Conservation (phyloP, 176 grass and related monocot species). For the Avena sativa region DNA sequence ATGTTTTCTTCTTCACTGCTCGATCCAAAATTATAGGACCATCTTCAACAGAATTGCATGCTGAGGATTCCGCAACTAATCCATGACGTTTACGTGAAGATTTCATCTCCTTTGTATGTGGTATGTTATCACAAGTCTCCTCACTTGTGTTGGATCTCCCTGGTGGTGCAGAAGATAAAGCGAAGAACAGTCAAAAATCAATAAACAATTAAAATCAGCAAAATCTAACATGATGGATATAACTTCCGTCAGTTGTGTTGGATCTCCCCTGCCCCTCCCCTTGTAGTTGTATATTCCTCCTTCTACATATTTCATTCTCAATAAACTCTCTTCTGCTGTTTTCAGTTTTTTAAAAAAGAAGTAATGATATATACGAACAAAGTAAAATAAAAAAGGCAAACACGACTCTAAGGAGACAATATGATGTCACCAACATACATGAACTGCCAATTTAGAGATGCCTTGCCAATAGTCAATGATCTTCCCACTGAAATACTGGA, state of each 20-base stretch:
- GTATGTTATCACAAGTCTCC: conserved; percentile 55
- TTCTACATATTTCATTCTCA: too few species aligned
- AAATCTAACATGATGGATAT: conserved; percentile 1
- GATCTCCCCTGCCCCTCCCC: too few species aligned
- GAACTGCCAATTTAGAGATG: too few species aligned
- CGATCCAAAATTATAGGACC: conserved; percentile 38
- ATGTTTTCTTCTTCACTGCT: conserved; percentile 19
- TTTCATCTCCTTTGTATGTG: not conserved
- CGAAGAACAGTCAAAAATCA: not conserved
- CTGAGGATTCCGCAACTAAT: conserved; percentile 32
- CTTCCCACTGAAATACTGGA: too few species aligned
- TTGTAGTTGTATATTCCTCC: too few species aligned
- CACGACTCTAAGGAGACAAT: too few species aligned
- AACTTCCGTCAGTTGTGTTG: not conserved
- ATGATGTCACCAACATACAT: too few species aligned
- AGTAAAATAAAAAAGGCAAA: too few species aligned
- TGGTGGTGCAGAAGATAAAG: not conserved
- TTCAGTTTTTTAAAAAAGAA: too few species aligned
- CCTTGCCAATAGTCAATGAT: too few species aligned
- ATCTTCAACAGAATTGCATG: conserved; percentile 48
- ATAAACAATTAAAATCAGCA: conserved; percentile 6
- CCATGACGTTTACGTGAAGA: conserved; percentile 32
- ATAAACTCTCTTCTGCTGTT: too few species aligned
- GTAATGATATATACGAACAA: too few species aligned
- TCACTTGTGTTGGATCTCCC: conserved; percentile 38